Base-by-base conservation (phyloP, 2,329 filamentous ascomycete species). In the Chrysoporthe cubensis region DNA sequence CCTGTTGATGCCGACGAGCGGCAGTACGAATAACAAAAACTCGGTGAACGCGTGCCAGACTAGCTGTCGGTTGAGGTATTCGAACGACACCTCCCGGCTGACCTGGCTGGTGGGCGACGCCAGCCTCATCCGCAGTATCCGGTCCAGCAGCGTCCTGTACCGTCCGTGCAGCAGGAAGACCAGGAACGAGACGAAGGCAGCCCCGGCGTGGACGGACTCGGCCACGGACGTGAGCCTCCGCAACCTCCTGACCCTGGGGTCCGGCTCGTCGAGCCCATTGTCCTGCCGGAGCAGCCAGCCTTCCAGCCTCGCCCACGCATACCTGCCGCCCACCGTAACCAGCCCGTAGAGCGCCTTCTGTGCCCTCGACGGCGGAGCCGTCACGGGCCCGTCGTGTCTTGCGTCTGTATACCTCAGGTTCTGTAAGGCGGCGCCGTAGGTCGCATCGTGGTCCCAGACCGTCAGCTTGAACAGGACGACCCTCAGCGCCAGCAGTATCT, bases 11-110 rank as follows among this genome's bases (percentile, higher is more conserved):
- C 96, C 96, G 54, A 99, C 92, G n/a, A 99, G 86, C 0, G 96
- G 96, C n/a, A 99, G 85, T 21, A 98, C 87, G 78, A 98, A 99
- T 43, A 99, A 87, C n/a, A 99, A 84, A 74, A 99, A 99, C 78
- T 99, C 96, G 37, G 96, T 99, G 75, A 99, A 97, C n/a, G 96
- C 96, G 80, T 99, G 96, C 96, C 96, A 99, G 48, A 99, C 96
- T 13, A 99, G 88, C 80, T 99, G 96, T 60, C 96, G 90, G 78
- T 99, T 99, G 62, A 98, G 87, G 75, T 97, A 98, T 80, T 99
- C 96, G 76, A 99, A 98, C 1, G 93, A 97, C 37, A 99, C 94
- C 79, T 98, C 94, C 43, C 95, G 87, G 76, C 89, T 93, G 71
- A 96, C 91, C 76, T 97, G 92, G 75, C 88, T 93, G 3, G 91